Evolutionary conservation across 192 early-diverging fungal genomes (phyloP), one percentile per base, ranked within the genome.

Genomic region (Backusella luteola): DNA sequence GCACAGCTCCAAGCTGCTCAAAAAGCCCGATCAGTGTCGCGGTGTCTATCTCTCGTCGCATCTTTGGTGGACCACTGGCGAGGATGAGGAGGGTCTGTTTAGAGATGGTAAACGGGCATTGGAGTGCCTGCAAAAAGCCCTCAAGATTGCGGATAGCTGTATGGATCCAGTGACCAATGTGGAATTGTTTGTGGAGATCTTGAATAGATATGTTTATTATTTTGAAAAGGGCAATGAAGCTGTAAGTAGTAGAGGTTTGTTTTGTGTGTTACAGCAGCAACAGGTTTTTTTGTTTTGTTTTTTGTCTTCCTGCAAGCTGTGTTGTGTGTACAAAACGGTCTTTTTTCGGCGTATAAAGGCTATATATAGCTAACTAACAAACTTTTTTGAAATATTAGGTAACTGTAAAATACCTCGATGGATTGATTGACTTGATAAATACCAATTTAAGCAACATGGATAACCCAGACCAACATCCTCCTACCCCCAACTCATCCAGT

Each of bases 181-280:
- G 21, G 93, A 95, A 78, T 84, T 99, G 38, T 97, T 99, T 89
- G 94, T 99, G 17, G 97, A 99, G 81, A 94, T 99, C 69, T 83
- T 99, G 73, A 97, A 99, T 83, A 86, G 94, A 82, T 97, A 95
- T 75, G 87, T 98, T 56, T 97, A 96, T 84, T 97, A 94, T 81
- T 99, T 94, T 86, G 96, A 97, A 88, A 92, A 90, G 77, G 86
- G 93, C 73, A 97, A 96, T 76, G 92, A 96, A 76, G 87, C 89
- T 69, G 95, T 96, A 87, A 86, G 89, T 49, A 49, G 42, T 49
- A 49, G 42, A 44, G 1, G 15, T 39, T 39, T 39, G 38, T 39
- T 39, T 11, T 39, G 38, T 39, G 38, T 39, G 7, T 3, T 39
- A 11, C 38, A 39, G 3, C 38, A 39, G 38, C 0, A 39, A 39